Conservation (phyloP, 192 early-diverging fungal species). For the Radiomyces spectabilis region DNA sequence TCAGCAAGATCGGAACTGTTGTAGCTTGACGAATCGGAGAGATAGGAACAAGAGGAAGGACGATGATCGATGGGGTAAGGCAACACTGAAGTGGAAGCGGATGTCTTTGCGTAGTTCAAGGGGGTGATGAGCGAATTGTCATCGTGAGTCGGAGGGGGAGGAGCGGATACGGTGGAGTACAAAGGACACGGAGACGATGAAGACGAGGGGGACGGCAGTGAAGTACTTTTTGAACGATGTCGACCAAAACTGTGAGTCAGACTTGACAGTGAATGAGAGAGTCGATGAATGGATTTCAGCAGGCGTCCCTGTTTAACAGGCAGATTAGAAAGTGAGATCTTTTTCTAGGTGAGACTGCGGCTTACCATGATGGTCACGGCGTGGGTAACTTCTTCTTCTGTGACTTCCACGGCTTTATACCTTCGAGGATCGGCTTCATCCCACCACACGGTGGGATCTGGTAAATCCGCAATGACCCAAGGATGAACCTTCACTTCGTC, state of each 20-base stretch:
- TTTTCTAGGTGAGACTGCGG: background rate
- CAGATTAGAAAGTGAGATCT: background rate
- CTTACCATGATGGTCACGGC: constrained; percentile 60
- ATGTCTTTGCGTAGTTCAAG: background rate
- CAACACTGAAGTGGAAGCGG: background rate
- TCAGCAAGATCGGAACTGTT: background rate
- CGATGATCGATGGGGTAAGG: background rate
- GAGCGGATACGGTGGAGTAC: background rate
- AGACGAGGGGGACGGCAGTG: background rate
- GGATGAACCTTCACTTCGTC: constrained; percentile 90
- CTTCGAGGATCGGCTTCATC: constrained; percentile 67
- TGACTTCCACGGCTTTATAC: constrained; percentile 56
- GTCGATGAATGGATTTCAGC: constrained; percentile 12
- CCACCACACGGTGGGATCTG: constrained; percentile 61
- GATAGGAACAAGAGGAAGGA: background rate
- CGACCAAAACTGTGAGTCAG: background rate
- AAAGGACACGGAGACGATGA: background rate
- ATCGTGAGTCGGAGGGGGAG: too few relatives aligned
- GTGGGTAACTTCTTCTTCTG: constrained; percentile 64
- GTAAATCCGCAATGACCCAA: constrained; percentile 78
- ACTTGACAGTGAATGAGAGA: constrained; percentile 10
- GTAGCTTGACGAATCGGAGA: background rate
- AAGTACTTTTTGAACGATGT: background rate
- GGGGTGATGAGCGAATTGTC: background rate
- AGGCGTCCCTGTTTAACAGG: constrained; percentile 9